Base-by-base conservation (phyloP, 768 basidiomycete genomes). In the Rhodotorula diobovata region DNA sequence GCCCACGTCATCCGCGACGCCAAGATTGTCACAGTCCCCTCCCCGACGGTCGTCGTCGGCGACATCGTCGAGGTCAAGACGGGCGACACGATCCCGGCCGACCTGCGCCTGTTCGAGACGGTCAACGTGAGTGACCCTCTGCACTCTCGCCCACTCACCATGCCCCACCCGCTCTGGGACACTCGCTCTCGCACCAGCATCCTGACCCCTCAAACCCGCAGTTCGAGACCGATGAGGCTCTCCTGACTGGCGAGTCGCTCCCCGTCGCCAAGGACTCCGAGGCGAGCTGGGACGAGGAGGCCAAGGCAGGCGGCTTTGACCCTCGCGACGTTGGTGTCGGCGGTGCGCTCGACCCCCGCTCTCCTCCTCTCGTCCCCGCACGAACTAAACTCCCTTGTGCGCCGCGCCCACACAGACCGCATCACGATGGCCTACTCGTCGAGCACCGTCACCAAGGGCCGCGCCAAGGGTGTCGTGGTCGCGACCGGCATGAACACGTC, bases 1-100 rank as follows among this genome's bases (percentile, higher is more conserved):
- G 84, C 84, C 1, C 75, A 80, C 21, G 84, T 84, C 21, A 80
- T 84, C 60, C 82, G 84, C 45, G 80, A 81, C 54, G 81, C 83
- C 59, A 81, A 83, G 71, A 78, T 82, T 41, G 67, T 79, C n/a
- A 77, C 81, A 3, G 79, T 85, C 39, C 82, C 83, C 6, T 82
- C 83, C 10, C 80, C 81, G 66, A 77, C 83, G 48, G 81, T 84
- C 35, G 84, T 84, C 35, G 81, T 83, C 30, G 77, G 77, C 35
- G 82, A 83, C 68, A 78, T 82, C 70, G 78, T 82, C 63, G 69
- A 81, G 46, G 67, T 83, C 48, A 81, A 80, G 68, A 81, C 80
- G 48, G 82, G 82, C 32, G 81, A 81, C 68, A 80, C 82, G 56
- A 80, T 83, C 23, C 82, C 82, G 18, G 82, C 82, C 28, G 77